A percentile compares a stretch with the other conserved stretches of the same genome.
Conservation (phyloP, 306 rosid genomes). For the Ammopiptanthus mongolicus region DNA sequence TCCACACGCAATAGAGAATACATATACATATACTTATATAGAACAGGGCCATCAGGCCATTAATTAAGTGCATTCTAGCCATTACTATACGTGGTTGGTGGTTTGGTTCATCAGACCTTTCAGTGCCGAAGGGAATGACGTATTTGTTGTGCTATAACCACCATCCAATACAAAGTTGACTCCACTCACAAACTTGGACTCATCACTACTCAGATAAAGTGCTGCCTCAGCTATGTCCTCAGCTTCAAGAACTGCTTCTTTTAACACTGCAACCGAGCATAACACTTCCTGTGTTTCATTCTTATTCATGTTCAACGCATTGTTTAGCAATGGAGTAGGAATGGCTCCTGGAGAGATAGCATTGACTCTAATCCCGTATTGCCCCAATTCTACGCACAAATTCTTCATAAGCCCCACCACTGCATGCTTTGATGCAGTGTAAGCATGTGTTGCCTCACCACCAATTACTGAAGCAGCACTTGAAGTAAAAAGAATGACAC, state of each 20-base stretch:
- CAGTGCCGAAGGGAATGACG: background rate
- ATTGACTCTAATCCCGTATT: conserved; percentile 62
- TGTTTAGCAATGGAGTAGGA: conserved; percentile 44
- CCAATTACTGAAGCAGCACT: conserved; percentile 36
- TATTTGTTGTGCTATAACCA: conserved; percentile 34
- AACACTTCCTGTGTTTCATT: background rate
- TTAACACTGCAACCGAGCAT: background rate
- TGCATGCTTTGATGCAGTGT: conserved; percentile 61
- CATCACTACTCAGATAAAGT: conserved; percentile 31
- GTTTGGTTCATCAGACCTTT: background rate
- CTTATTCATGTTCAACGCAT: conserved; percentile 22
- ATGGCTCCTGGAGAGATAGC: conserved; percentile 49
- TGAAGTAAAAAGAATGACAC: conserved; percentile 55
- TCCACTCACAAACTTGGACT: conserved; percentile 32
- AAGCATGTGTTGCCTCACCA: conserved; percentile 47
- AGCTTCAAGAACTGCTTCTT: background rate
- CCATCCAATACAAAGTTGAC: conserved; percentile 33
- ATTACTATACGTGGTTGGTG: background rate
- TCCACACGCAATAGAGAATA: background rate
- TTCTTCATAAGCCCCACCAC: conserved; percentile 62
- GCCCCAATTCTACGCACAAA: conserved; percentile 54
- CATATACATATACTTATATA: background rate
- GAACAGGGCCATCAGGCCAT: background rate
- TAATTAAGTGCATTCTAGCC: background rate
- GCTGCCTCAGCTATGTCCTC: conserved; percentile 38